Conservation (phyloP, 2,329 filamentous ascomycete genomes). For the Arthrobotrys musiformis region DNA sequence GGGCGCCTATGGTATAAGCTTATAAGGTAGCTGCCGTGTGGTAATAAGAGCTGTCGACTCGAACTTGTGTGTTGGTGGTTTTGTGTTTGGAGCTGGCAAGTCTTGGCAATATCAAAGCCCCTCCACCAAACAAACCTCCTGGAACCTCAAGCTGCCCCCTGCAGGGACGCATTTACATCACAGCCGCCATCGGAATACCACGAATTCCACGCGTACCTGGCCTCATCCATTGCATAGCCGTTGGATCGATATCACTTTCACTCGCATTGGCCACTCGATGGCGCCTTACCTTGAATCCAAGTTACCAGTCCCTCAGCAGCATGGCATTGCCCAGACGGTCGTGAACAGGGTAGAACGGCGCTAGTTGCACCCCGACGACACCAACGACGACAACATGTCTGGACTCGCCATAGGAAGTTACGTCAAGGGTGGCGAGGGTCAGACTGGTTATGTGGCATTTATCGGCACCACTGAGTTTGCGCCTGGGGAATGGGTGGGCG, state of each 20-base stretch:
- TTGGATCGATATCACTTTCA: background rate
- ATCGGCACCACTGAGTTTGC: conserved; percentile 83
- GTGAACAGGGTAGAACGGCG: conserved; percentile 36
- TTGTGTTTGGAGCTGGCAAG: conserved; percentile 1
- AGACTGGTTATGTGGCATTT: conserved; percentile 81
- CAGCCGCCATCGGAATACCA: conserved; percentile 2
- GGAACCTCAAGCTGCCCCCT: conserved; percentile 15
- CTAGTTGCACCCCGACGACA: conserved; percentile 36
- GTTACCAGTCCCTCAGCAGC: conserved; percentile 18
- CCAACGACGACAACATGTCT: conserved; percentile 37
- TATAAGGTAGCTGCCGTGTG: background rate
- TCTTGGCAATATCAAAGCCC: conserved; percentile 39
- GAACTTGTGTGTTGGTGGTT: conserved; percentile 14
- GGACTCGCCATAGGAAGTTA: conserved; percentile 72
- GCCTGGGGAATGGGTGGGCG: conserved; percentile 84
- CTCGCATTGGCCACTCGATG: conserved; percentile 31
- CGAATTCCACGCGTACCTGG: conserved; percentile 19
- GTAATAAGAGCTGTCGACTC: background rate
- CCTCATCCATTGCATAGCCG: conserved; percentile 3
- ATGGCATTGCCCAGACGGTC: conserved; percentile 24
- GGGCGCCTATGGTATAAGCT: no score
- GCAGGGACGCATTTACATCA: conserved; percentile 14
- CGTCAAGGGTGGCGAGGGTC: conserved; percentile 81
- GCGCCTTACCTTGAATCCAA: conserved; percentile 36
- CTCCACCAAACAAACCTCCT: conserved; percentile 23